A percentile compares a stretch with the other conserved stretches of the same genome.
These are phyloP conservation scores for Aspergillus bridgeri DNA, from an alignment of 495 filamentous ascomycete genomes.

Conservation along the genomic window DNA sequence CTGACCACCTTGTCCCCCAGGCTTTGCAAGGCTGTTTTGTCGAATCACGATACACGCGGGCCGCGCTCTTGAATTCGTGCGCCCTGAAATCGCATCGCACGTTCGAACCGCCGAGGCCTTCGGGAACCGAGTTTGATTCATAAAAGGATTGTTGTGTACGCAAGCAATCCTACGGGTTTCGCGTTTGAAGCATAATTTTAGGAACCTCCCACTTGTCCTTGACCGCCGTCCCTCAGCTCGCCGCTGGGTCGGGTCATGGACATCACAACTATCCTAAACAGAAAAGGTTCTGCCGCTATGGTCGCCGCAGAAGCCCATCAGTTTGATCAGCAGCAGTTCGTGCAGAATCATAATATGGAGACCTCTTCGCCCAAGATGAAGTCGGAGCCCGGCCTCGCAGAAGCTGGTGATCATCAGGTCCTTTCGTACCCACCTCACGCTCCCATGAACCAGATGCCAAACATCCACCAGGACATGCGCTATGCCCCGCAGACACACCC, in stretches of 20 bases:
- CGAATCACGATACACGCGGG: neutral
- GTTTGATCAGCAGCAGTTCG: conserved; percentile 52
- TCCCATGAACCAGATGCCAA: conserved; percentile 46
- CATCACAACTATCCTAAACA: conserved; percentile 66
- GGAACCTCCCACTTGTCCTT: conserved; percentile 28
- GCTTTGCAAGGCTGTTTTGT: neutral
- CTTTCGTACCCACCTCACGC: conserved; percentile 54
- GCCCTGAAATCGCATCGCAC: neutral
- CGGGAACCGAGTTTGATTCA: neutral
- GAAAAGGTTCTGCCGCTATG: conserved; percentile 55
- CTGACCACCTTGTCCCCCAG: neutral
- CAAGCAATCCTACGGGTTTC: conserved; percentile 17
- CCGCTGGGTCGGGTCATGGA: conserved; percentile 57
- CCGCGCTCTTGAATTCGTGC: neutral
- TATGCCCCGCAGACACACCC: conserved; percentile 55
- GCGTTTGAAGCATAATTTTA: conserved; percentile 19
- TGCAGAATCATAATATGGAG: conserved; percentile 44
- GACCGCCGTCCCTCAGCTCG: conserved; percentile 30
- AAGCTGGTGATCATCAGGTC: conserved; percentile 62
- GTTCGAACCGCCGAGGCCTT: neutral
- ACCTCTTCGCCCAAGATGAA: conserved; percentile 46
- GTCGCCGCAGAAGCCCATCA: conserved; percentile 40
- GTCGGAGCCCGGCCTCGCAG: conserved; percentile 68
- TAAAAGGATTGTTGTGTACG: conserved; percentile 13
- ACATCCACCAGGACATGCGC: conserved; percentile 46